Evolutionary conservation across 352 stramenopile genomes (phyloP), one percentile per base, ranked within the genome.

Genomic region (Pythium myriotylum): DNA sequence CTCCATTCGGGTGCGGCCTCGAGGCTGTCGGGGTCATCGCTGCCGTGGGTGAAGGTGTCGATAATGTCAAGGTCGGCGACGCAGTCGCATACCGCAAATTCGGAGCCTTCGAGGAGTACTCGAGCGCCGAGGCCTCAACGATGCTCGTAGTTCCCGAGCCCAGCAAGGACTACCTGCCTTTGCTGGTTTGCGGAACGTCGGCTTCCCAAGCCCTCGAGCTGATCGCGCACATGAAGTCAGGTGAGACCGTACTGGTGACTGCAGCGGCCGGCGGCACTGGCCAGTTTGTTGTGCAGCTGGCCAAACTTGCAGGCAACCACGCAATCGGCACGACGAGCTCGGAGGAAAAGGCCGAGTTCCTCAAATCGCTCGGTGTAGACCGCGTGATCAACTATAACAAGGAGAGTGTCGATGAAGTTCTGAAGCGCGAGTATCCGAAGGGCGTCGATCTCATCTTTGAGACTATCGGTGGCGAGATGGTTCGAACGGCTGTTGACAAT

Each of bases 361-460:
- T 96, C 47, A 74, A 76, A 53, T 72, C 62, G 26, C 67, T 90
- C 14, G 88, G 83, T 50, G 82, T 69, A 40, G 81, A 93, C 60
- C 81, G 88, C 37, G 74, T 94, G 60, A 89, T 97, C 46, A 89
- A 96, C 67, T 97, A 97, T 74, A 91, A 73, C 19, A 79, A 92
- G 67, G 77, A 91, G 49, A 76, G 74, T 27, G 58, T 88, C 22
- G 60, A 50, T 32, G 56, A 80, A 23, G 74, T 85, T 71, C 67
- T 89, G 13, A 84, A 89, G 76, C 79, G 71, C 12, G 80, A 89
- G 79, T 80, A 92, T 70, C 77, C 79, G n/a, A 78, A 85, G 37
- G 77, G 77, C 4, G 59, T 91, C 4, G 67, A 91, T 41, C 74
- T 91, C 47, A 79, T 89, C 12, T 89, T 88, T 39, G 79, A 88